These are phyloP conservation scores for Williopsis jadinii DNA, from an alignment of 1,139 yeast genomes.

Conservation along the genomic window DNA sequence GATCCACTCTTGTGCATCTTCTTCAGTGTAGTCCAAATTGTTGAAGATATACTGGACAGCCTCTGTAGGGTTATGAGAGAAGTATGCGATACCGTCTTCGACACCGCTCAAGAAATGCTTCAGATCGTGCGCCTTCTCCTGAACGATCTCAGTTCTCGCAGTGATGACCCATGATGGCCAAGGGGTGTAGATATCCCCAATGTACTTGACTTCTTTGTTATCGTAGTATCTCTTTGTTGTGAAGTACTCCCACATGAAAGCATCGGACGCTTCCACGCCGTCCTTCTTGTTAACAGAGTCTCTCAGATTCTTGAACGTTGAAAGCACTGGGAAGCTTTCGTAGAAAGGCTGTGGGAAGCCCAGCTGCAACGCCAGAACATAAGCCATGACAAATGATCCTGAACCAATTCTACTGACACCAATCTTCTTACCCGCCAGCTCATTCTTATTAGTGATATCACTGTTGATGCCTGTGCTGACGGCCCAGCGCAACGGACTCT, in stretches of 20 bases:
- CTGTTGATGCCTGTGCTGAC: constrained; percentile 69
- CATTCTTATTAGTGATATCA: constrained; percentile 40
- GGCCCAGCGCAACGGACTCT: constrained; percentile 87
- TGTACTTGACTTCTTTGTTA: constrained; percentile 64
- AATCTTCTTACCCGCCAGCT: constrained; percentile 55
- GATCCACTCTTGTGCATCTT: constrained; percentile 76
- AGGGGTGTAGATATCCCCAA: constrained; percentile 88
- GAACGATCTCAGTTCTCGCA: constrained; percentile 35
- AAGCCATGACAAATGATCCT: constrained; percentile 89
- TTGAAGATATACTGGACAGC: constrained; percentile 58
- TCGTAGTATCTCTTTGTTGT: constrained; percentile 84
- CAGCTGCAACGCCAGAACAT: constrained; percentile 64
- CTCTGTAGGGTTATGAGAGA: constrained; percentile 52
- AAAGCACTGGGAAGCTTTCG: constrained; percentile 46
- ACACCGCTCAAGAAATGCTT: constrained; percentile 44
- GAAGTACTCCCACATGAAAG: constrained; percentile 95
- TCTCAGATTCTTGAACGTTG: constrained; percentile 69
- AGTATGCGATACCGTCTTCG: constrained; percentile 62
- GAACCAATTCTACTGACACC: constrained; percentile 89
- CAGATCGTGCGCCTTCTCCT: constrained; percentile 26
- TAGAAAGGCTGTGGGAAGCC: constrained; percentile 42
- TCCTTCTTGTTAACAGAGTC: constrained; percentile 63
- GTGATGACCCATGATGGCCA: constrained; percentile 95
- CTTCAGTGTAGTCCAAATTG: constrained; percentile 67
- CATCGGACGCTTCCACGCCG: constrained; percentile 52